Base-by-base conservation (phyloP, 768 basidiomycete genomes). In the Xanthoconium purpureum region DNA sequence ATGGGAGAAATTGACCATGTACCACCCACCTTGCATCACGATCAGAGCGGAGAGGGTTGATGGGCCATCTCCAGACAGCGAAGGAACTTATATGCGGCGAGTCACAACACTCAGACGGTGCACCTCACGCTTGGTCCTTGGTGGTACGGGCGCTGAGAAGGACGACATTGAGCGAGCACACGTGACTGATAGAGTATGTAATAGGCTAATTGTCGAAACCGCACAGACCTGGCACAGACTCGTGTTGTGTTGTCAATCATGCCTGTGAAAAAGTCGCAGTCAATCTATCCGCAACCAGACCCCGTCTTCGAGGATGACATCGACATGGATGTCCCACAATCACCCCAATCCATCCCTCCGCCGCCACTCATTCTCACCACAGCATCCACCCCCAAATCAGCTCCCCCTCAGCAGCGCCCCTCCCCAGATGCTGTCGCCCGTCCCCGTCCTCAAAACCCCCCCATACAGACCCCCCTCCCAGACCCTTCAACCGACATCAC, bases 401-500 rank as follows among this genome's bases (percentile, higher is more conserved):
- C 61, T 15, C 54, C 38, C 8, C 14, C 44, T 29, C 65, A 52
- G 12, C 60, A 66, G 57, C 69, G 68, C 57, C 40, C 64, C 37
- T 28, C 70, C 52, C 37, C 47, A 38, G 55, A 59, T 38, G 40
- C 47, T 20, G 32, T 47, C 24, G 43, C 54, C 24, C 62, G 58
- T 5, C 40, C 57, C 7, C 59, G 56, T 44, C n/a, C 56, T 2
- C 63, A 60, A 20, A 47, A 46, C 57, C 38, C 51, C 3, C 20
- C 61, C 33, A 52, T 59, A 0, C 55, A 61, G 47, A 51, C 64
- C 0, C 54, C 67, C 9, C 57, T 62, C 5, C 78, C 76, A 3
- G 78, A 82, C 56, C 91, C 91, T 7, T 73, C 85, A 36, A 70
- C 78, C 56, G 91, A 93, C 69, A 88, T 93, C 57, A 91, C 90